A percentile compares a stretch with the other conserved stretches of the same genome.
Evolutionary conservation across 257 asterid species (phyloP).

Genomic region (Sherardia arvensis): DNA sequence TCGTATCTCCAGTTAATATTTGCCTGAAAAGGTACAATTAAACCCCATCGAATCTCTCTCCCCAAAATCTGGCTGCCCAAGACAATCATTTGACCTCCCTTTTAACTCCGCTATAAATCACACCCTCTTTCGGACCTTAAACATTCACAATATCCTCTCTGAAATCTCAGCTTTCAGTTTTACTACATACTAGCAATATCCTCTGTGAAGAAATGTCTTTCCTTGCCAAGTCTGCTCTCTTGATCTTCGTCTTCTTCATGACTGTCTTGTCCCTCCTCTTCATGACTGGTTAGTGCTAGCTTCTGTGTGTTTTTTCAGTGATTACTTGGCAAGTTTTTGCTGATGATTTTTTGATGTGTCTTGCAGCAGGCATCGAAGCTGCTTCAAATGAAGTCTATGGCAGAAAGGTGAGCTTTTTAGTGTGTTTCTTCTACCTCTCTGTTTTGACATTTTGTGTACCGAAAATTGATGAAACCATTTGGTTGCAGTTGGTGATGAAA

Average conservation of each 20-base stretch:
- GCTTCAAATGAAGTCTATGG: neutral
- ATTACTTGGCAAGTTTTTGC: neutral
- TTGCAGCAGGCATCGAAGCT: conserved; percentile 14
- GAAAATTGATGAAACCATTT: neutral
- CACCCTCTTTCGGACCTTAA: neutral
- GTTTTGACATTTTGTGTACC: neutral
- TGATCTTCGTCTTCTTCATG: neutral
- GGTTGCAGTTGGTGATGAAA: conserved; percentile 9
- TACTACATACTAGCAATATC: no score
- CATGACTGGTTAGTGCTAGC: conserved; percentile 7
- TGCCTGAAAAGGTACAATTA: neutral
- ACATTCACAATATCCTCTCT: neutral
- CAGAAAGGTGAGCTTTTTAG: conserved; percentile 11
- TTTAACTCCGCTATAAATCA: conserved; percentile 10
- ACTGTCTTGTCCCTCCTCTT: conserved; percentile 7
- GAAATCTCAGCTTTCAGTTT: no score
- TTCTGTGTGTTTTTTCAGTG: neutral
- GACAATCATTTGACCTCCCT: conserved; percentile 11
- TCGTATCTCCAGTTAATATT: conserved; percentile 3
- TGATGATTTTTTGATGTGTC: neutral
- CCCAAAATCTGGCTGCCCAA: conserved; percentile 19
- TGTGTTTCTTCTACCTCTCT: neutral
- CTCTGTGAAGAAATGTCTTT: neutral
- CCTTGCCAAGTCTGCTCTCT: conserved; percentile 2
- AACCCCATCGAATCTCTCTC: conserved; percentile 7